A percentile compares a stretch with the other conserved stretches of the same genome.
These are phyloP conservation scores for Flaveria brownii DNA, from an alignment of 129 eudicot genomes.

Conservation along the genomic window DNA sequence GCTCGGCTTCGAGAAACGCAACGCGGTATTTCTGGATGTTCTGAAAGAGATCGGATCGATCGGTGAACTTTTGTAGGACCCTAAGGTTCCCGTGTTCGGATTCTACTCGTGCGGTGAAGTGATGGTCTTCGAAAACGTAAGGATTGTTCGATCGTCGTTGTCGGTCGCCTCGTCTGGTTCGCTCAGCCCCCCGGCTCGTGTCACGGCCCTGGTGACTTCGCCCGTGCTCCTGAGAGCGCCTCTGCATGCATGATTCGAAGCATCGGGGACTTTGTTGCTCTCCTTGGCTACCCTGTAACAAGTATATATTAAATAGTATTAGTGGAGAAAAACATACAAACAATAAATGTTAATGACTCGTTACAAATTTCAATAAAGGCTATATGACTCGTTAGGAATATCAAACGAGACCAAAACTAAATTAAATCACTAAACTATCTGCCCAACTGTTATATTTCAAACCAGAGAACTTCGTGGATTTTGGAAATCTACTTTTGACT, in stretches of 20 bases:
- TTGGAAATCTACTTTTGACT: no score
- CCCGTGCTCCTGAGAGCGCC: conserved; percentile 14
- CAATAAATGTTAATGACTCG: no score
- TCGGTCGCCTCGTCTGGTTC: background rate
- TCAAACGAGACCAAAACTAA: no score
- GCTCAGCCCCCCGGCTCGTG: background rate
- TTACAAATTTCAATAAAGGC: no score
- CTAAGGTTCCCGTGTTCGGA: conserved; percentile 54
- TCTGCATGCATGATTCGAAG: conserved; percentile 26
- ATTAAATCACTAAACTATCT: no score
- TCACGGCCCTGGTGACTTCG: background rate
- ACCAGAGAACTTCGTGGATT: no score
- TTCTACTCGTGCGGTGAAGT: conserved; percentile 45
- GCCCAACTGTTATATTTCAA: no score
- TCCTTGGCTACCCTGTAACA: conserved; percentile 29
- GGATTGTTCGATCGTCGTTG: conserved; percentile 41
- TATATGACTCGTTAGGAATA: no score
- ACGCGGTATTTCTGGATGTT: conserved; percentile 69
- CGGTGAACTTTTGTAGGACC: conserved; percentile 56
- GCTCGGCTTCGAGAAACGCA: conserved; percentile 59
- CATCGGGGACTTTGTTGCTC: conserved; percentile 32
- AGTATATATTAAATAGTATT: no score
- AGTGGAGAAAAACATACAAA: no score
- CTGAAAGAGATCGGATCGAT: conserved; percentile 54
- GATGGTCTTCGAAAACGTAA: conserved; percentile 64